A percentile compares a stretch with the other conserved stretches of the same genome.
Conservation (phyloP, 208 protist species). For the Trypanosoma grayi region DNA sequence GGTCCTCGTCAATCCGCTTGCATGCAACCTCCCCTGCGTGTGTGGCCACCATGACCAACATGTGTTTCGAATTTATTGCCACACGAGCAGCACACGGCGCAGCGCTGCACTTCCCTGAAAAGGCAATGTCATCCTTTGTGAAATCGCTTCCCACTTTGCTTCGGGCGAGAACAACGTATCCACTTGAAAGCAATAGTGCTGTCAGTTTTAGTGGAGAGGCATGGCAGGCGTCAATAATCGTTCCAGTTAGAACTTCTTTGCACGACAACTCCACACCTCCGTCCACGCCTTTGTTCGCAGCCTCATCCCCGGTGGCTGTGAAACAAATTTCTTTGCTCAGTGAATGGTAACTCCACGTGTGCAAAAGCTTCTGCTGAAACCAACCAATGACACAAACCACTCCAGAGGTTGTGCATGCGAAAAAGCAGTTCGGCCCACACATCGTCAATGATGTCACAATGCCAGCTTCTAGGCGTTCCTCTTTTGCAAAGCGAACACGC, state of each 20-base stretch:
- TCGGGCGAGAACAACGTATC: conserved; percentile 43
- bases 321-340: conserved; percentile 7
- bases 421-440: conserved; percentile 49
- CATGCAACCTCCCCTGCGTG: conserved; percentile 54
- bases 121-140: conserved; percentile 30
- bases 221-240: conserved; percentile 50
- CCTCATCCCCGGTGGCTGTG: not conserved
- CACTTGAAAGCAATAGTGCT: conserved; percentile 54
- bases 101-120: conserved; percentile 34
- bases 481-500: conserved; percentile 37
- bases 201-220: conserved; percentile 33
- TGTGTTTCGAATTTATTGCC: conserved; percentile 50
- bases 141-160: conserved; percentile 48
- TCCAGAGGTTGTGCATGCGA: conserved; percentile 61
- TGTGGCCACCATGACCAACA: conserved; percentile 52
- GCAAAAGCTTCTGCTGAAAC: conserved; percentile 41
- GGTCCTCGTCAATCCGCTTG: conserved; percentile 29
- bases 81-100: conserved; percentile 32
- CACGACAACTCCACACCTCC: not conserved
- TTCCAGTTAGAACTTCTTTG: conserved; percentile 19
- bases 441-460: conserved; percentile 31
- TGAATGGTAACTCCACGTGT: conserved; percentile 39
- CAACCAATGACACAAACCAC: conserved; percentile 65
- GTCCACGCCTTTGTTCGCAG: not conserved
- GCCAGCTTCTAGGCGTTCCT: conserved; percentile 41